These are phyloP conservation scores for Picea sitchensis DNA, from an alignment of 75 land plant species.

Conservation along the genomic window DNA sequence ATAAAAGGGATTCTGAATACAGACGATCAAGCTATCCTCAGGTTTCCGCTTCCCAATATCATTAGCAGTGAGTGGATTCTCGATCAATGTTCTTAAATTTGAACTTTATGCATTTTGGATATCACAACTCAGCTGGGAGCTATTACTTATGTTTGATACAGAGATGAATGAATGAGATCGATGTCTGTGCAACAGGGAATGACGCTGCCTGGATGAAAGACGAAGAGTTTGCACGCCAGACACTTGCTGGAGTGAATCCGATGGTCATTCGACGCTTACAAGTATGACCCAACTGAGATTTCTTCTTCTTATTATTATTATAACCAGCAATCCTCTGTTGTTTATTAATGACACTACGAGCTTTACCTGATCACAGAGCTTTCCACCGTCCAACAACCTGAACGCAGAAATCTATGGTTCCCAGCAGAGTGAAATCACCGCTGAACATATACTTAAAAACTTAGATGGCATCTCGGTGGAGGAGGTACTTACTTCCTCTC, in stretches of 20 bases:
- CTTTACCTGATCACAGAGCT: too few relatives aligned
- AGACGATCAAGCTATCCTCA: background rate
- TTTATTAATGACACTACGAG: background rate
- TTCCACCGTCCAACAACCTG: constrained; percentile 10
- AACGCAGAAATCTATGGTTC: constrained; percentile 15
- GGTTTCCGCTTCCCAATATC: constrained; percentile 6
- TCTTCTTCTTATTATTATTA: background rate
- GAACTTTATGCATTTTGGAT: too few relatives aligned
- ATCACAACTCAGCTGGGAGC: too few relatives aligned
- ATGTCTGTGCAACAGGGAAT: background rate
- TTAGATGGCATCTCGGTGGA: constrained; percentile 20
- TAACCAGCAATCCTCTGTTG: background rate
- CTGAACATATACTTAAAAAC: constrained; percentile 13
- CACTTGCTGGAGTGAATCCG: constrained; percentile 31
- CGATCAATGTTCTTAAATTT: background rate
- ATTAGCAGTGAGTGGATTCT: background rate
- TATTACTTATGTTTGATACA: background rate
- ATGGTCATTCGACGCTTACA: constrained; percentile 17
- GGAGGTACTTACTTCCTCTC: constrained; percentile 11
- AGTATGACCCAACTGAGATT: background rate
- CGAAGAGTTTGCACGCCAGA: constrained; percentile 38
- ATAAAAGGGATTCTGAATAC: background rate
- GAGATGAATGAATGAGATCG: background rate
- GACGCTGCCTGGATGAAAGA: constrained; percentile 26
- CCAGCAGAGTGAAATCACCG: background rate